Conservation (phyloP, 1,284 basidiomycete genomes). For the Cerrena zonata region DNA sequence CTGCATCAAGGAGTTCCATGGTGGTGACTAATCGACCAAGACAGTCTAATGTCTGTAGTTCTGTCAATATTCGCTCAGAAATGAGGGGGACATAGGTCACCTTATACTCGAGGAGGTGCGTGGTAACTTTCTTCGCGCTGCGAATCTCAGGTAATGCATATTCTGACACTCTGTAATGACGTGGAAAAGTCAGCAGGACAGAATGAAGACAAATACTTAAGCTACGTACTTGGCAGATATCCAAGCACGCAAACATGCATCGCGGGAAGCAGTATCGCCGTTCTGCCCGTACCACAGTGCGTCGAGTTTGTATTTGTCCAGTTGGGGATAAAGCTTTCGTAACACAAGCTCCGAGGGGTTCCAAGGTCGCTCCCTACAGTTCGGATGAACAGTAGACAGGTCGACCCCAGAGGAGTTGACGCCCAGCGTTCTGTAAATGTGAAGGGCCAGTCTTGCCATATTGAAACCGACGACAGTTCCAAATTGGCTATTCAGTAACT, state of each 20-base stretch:
- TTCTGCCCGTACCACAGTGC: constrained; percentile 5
- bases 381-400: constrained; percentile 3
- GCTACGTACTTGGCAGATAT: constrained; percentile 8
- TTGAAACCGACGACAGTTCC: constrained; percentile 5
- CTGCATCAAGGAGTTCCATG: constrained; percentile 4
- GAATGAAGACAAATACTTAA: background rate
- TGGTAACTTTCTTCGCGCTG: constrained; percentile 1
- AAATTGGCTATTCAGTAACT: background rate
- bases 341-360: constrained; percentile 4
- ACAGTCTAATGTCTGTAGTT: constrained; percentile 2
- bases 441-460: constrained; percentile 8
- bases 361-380: background rate
- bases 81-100: constrained; percentile 2
- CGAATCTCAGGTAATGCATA: background rate
- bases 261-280: background rate
- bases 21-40: constrained; percentile 1
- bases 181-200: background rate
- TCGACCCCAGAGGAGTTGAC: constrained; percentile 5
- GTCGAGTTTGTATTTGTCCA: background rate
- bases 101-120: background rate
- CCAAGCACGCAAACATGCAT: constrained; percentile 8
- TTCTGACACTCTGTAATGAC: constrained; percentile 3
- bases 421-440: constrained; percentile 6
- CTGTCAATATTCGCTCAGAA: background rate
- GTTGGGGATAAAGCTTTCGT: background rate